Percentiles rank a stretch among this genome's conserved stretches.
Conservation (phyloP, 805 yeast species). For the Monosporozyma servazzii region DNA sequence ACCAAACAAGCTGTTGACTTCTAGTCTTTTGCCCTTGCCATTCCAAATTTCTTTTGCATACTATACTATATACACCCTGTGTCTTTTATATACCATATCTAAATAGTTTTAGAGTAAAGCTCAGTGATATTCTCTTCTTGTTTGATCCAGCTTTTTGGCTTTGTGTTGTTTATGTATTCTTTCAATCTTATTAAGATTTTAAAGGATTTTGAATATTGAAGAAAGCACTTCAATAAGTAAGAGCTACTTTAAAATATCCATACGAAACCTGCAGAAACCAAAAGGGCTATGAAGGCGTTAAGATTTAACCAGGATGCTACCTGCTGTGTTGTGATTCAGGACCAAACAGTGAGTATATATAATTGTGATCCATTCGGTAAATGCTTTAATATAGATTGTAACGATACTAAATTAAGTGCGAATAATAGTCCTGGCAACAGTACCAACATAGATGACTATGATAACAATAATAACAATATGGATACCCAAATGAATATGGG, state of each 20-base stretch:
- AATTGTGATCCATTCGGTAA: slow-evolving; percentile 83
- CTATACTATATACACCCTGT: neutral
- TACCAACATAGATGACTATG: neutral
- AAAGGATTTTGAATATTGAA: neutral
- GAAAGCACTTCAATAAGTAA: neutral
- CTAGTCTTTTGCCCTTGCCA: neutral
- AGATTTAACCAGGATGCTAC: slow-evolving; percentile 84
- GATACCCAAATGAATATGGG: neutral
- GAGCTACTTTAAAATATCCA: neutral
- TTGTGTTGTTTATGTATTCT: neutral
- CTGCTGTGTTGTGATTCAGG: slow-evolving; percentile 67
- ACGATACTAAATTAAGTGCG: neutral
- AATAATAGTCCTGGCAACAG: neutral
- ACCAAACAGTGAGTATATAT: slow-evolving; percentile 61
- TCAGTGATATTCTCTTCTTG: neutral
- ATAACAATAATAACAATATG: neutral
- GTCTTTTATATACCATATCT: neutral
- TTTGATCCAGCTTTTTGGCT: neutral
- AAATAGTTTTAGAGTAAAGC: neutral
- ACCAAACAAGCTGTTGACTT: slow-evolving; percentile 7
- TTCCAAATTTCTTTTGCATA: neutral
- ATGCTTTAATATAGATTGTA: slow-evolving; percentile 34
- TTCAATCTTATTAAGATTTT: neutral
- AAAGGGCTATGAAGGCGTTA: slow-evolving; percentile 35
- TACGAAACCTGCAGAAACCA: neutral